Conservation (phyloP, 805 yeast species). For the Candida parachauliodes region DNA sequence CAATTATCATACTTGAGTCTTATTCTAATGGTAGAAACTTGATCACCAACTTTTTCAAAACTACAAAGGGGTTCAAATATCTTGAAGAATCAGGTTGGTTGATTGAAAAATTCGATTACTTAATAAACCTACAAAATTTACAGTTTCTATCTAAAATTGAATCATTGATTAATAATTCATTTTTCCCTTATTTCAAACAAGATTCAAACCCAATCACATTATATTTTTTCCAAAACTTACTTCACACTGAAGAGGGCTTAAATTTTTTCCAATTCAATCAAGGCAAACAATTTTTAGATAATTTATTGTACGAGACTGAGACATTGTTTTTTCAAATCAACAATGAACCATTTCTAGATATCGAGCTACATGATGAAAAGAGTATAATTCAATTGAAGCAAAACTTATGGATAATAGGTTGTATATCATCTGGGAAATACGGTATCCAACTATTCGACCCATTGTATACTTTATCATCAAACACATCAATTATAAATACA, state of each 20-base stretch:
- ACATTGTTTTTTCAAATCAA: conserved; percentile 6
- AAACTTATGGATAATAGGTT: conserved; percentile 83
- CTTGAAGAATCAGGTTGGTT: conserved; percentile 58
- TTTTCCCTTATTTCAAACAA: conserved; percentile 22
- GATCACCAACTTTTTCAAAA: conserved; percentile 59
- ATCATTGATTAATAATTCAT: conserved; percentile 21
- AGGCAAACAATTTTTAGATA: conserved; percentile 44
- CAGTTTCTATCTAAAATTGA: conserved; percentile 50
- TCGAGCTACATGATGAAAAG: conserved; percentile 27
- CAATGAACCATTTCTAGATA: conserved; percentile 18
- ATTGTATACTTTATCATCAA: conserved; percentile 18
- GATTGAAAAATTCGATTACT: conserved; percentile 59
- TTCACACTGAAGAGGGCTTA: conserved; percentile 79
- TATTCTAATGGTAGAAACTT: conserved; percentile 38
- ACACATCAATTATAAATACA: conserved; percentile 33
- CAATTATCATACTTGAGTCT: conserved; percentile 35
- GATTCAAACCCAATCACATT: conserved; percentile 4
- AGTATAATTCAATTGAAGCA: conserved; percentile 51
- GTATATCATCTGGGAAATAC: conserved; percentile 65
- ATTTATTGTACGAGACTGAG: conserved; percentile 22
- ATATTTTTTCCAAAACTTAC: conserved; percentile 73
- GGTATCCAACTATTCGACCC: conserved; percentile 54
- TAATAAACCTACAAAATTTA: conserved; percentile 50
- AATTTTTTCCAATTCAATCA: conserved; percentile 43
- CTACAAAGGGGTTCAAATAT: conserved; percentile 67